These are phyloP conservation scores for Herpotrichia juniperi DNA, from an alignment of 2,329 filamentous ascomycete genomes.

Conservation along the genomic window DNA sequence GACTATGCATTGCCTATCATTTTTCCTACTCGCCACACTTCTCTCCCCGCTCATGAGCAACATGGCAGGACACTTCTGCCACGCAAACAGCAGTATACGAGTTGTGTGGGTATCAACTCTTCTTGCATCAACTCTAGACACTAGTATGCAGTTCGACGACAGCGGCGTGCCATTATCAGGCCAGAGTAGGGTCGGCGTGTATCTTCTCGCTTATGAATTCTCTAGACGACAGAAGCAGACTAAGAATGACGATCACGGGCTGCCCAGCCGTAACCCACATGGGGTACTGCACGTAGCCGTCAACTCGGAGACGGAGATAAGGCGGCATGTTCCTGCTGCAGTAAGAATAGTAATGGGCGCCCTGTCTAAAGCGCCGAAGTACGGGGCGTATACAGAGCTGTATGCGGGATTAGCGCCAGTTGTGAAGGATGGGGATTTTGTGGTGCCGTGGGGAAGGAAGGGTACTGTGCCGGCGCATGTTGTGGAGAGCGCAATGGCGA, in stretches of 20 bases:
- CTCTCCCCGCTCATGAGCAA: conserved; percentile 14
- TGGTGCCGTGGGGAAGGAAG: conserved; percentile 27
- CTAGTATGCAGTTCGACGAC: conserved; percentile 12
- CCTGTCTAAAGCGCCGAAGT: conserved; percentile 15
- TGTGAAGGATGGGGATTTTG: conserved; percentile 18
- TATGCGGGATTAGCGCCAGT: conserved; percentile 24
- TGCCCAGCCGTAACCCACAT: conserved; percentile 8
- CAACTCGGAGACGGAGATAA: conserved; percentile 16
- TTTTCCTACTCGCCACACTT: conserved; percentile 15
- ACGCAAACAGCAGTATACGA: conserved; percentile 17
- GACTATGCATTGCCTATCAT: conserved; percentile 12
- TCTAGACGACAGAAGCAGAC: conserved; percentile 3
- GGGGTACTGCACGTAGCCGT: conserved; percentile 18
- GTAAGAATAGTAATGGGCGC: conserved; percentile 10
- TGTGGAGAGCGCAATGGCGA: conserved; percentile 1
- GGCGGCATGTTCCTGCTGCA: conserved; percentile 12
- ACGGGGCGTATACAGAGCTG: conserved; percentile 25
- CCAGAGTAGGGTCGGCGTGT: conserved; percentile 18
- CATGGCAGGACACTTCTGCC: conserved; percentile 15
- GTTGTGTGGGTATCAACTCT: conserved; percentile 18
- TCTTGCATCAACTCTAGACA: conserved; percentile 9
- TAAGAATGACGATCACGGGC: conserved; percentile 6
- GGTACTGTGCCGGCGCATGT: conserved; percentile 18
- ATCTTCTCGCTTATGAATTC: conserved; percentile 19
- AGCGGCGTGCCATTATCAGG: conserved; percentile 5